Evolutionary conservation across 1,284 basidiomycete genomes (phyloP), one percentile per base, ranked within the genome.

Genomic region (Agaricales sp.): DNA sequence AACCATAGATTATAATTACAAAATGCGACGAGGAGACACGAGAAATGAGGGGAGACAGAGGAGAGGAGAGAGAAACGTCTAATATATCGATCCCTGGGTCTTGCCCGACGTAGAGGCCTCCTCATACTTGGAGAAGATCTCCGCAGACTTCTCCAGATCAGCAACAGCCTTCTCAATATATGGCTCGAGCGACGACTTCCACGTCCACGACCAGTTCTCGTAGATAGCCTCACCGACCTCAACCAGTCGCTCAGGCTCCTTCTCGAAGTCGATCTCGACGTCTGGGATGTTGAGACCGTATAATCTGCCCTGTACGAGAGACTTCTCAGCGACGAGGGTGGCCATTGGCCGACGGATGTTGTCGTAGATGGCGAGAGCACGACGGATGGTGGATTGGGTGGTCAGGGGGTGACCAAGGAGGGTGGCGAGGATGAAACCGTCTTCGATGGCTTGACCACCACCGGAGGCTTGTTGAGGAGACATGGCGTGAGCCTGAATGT

Each of bases 381-480:
- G 59, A 2, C 61, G 50, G 3, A 77, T 52, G 2, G 58, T 69
- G 2, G 60, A 57, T 4, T 60, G 59, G 1, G 63, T 73, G 3
- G 70, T 71, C 1, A 51, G 48, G 1, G 63, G 61, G 51, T 76
- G 67, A 4, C 73, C 72, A 18, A 80, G 68, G 26, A 78, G 55
- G 2, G 63, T 63, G 3, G 71, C 65, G 16, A 80, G 67, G 22
- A 78, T 61, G 52, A 68, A 77, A 1, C 75, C 76, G 52, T 80
- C 76, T 65, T 79, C 75, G 51, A 79, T 72, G 2, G 73, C 71
- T 55, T 76, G 73, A 1, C 75, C 76, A 0, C 74, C 76, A 30
- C 75, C 75, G 1, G 73, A 71, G 18, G 73, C 75, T 57, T 73
- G 69, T 59, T 73, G 68, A 1, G 75, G 70, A 2, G 62, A 52